Evolutionary conservation across 2,329 filamentous ascomycete species (phyloP), one percentile per base, ranked within the genome.

Genomic region (Hymenoscyphus fructigenus): DNA sequence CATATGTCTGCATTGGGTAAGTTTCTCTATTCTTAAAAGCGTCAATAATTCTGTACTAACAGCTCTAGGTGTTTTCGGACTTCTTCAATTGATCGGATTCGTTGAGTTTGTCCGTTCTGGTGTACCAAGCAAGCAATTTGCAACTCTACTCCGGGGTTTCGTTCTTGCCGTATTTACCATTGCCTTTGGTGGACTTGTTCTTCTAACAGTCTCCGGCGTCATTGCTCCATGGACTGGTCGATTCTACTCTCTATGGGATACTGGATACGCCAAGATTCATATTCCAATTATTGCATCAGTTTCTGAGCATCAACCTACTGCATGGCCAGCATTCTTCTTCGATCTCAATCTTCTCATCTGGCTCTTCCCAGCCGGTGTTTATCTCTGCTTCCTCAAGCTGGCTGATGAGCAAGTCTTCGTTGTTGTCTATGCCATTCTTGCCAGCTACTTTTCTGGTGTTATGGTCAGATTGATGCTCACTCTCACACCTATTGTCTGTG

Each of bases 221-320:
- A 95, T 99, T 78, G 95, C 96, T 26, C 95, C 96, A 20, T 99
- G 95, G 95, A 93, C 91, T 74, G 95, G 95, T 69, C 93, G 95
- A 73, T 99, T 99, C 85, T 99, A 99, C 83, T 99, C 96, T 26
- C 88, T 99, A 36, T 99, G 94, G 93, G 96, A 99, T 77, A 99
- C 95, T 5, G 91, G 92, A 73, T 99, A 99, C 76, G 95, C 95
- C 74, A 99, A 99, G 84, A 96, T 98, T 69, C 95, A 99, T 76
- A 99, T 99, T 76, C 95, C 95, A 67, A 99, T 99, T 76, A 99
- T 99, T 77, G 95, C 95, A 3, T 99, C 95, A n/a, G 95, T 99
- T 57, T 99, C 95, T 1, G 95, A 99, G 81, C 95, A 99, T 82
- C 95, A 99, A 81, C 95, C 95, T 62, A 99, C 95, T 44, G 95